Evolutionary conservation across 345 rosid species (phyloP), one percentile per base, ranked within the genome.

Genomic region (Jatropha curcas): DNA sequence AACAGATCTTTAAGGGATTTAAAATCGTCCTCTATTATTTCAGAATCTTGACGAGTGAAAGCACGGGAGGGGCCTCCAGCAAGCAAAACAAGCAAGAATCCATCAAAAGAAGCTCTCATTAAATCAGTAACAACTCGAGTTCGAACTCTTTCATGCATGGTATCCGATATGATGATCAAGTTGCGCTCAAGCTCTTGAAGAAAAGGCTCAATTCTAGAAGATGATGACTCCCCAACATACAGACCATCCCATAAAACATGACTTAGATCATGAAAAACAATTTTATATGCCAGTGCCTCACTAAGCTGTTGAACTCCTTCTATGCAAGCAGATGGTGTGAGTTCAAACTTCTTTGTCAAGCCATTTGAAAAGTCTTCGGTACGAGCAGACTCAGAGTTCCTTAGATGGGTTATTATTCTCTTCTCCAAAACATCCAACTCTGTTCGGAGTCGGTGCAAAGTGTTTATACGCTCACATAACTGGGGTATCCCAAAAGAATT

Each of bases 31-130:
- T 92, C 98, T 60, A 95, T 85, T 60, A 88, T 74, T 60, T 86
- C 86, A 22, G 88, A 89, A 76, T 95, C 98, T 75, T 86, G 98
- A 67, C 62, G 80, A 45, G 90, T 71, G 80, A 95, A 95, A 53
- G 88, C 83, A 70, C 99, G 96, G 22, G 92, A 84, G 25, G 99
- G 97, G 13, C 98, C 98, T 73, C 99, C 98, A 53, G 98, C 98
- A 11, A 95, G 98, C 55, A 95, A 79, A 70, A 95, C 98, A 52
- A 95, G 85, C 76, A 91, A 80, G 80, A 92, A 92, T 60, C 99
- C 98, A 68, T 95, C 98, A 30, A 88, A 89, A 8, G 98, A 86
- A 59, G 99, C 99, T 74, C 80, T 89, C 99, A 95, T 91, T 20
- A 92, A 46, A 74, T 91, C 96, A 0, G 94, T 86, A 50, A 95